Evolutionary conservation across 2,329 filamentous ascomycete species (phyloP).

Genomic region (Fusarium compactum): DNA sequence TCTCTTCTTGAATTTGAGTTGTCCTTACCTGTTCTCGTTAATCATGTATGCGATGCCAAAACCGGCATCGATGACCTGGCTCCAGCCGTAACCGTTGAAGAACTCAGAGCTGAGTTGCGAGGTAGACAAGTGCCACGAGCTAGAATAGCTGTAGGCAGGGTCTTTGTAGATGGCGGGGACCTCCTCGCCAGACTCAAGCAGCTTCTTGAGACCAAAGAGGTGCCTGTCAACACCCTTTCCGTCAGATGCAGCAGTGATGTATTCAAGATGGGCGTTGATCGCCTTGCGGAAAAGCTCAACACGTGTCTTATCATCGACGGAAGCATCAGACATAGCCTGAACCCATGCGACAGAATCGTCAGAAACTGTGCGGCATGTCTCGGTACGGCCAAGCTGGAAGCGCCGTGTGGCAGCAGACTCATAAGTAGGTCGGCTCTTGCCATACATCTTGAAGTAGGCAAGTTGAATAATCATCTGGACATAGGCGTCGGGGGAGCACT

Average conservation of each 20-base stretch:
- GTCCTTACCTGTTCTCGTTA: slow-evolving; percentile 88
- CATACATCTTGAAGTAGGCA: slow-evolving; percentile 99
- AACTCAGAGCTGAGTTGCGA: slow-evolving; percentile 94
- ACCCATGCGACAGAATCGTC: slow-evolving; percentile 94
- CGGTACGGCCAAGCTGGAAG: slow-evolving; percentile 96
- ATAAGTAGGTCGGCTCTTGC: slow-evolving; percentile 96
- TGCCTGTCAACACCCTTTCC: slow-evolving; percentile 96
- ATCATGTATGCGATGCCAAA: slow-evolving; percentile 99
- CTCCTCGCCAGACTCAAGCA: slow-evolving; percentile 83
- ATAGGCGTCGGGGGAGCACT: slow-evolving; percentile 96
- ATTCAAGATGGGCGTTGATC: slow-evolving; percentile 84
- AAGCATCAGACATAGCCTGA: slow-evolving; percentile 81
- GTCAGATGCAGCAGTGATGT: slow-evolving; percentile 89
- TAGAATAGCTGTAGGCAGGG: slow-evolving; percentile 84
- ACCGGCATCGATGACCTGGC: slow-evolving; percentile 93
- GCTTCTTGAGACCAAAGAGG: slow-evolving; percentile 96
- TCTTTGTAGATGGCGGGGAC: slow-evolving; percentile 88
- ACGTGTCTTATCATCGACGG: slow-evolving; percentile 71
- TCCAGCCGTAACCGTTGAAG: slow-evolving; percentile 99
- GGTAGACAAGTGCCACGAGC: slow-evolving; percentile 89
- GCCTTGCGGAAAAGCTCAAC: slow-evolving; percentile 85
- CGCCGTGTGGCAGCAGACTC: slow-evolving; percentile 94
- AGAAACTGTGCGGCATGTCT: slow-evolving; percentile 92
- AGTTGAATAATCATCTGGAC: slow-evolving; percentile 99
- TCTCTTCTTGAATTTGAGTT: neutral